Percentiles rank a stretch among this genome's conserved stretches.
Evolutionary conservation across 352 stramenopile species (phyloP).

Genomic region (Lagenidium sp.): DNA sequence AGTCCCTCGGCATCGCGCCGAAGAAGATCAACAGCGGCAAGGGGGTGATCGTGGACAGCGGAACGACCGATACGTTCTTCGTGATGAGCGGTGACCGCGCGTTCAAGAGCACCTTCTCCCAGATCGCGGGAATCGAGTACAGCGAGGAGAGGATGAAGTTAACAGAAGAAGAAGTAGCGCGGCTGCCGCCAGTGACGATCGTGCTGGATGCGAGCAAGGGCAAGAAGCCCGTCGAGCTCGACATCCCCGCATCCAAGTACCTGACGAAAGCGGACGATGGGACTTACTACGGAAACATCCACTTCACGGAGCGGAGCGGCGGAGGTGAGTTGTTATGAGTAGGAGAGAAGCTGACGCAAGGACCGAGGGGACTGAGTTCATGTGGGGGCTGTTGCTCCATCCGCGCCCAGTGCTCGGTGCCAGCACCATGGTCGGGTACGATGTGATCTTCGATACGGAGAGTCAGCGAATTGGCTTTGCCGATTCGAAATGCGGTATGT

Average conservation of each 20-base stretch:
- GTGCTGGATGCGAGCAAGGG: slow-evolving; percentile 38
- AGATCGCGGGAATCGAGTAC: slow-evolving; percentile 39
- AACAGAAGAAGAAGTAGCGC: slow-evolving; percentile 20
- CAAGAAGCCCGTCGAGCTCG: slow-evolving; percentile 47
- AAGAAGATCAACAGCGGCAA: slow-evolving; percentile 52
- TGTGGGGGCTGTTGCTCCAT: not conserved
- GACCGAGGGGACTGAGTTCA: not conserved
- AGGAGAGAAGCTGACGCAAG: not conserved
- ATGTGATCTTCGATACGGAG: slow-evolving; percentile 82
- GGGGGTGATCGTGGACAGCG: slow-evolving; percentile 81
- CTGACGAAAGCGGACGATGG: slow-evolving; percentile 38
- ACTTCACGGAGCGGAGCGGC: slow-evolving; percentile 72
- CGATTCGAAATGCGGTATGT: slow-evolving; percentile 50
- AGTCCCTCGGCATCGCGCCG: slow-evolving; percentile 30
- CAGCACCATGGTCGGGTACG: slow-evolving; percentile 69
- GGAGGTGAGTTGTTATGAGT: slow-evolving; percentile 34
- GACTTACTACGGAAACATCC: slow-evolving; percentile 58
- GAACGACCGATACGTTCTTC: slow-evolving; percentile 84
- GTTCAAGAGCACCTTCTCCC: slow-evolving; percentile 46
- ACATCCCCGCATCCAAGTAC: slow-evolving; percentile 59
- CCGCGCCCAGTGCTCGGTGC: slow-evolving; percentile 51
- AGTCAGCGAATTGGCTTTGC: slow-evolving; percentile 74
- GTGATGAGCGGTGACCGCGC: slow-evolving; percentile 24
- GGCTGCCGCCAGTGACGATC: slow-evolving; percentile 58
- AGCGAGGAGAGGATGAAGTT: slow-evolving; percentile 49